Base-by-base conservation (phyloP, 257 asterid species). In the Solanum corneliomulleri region DNA sequence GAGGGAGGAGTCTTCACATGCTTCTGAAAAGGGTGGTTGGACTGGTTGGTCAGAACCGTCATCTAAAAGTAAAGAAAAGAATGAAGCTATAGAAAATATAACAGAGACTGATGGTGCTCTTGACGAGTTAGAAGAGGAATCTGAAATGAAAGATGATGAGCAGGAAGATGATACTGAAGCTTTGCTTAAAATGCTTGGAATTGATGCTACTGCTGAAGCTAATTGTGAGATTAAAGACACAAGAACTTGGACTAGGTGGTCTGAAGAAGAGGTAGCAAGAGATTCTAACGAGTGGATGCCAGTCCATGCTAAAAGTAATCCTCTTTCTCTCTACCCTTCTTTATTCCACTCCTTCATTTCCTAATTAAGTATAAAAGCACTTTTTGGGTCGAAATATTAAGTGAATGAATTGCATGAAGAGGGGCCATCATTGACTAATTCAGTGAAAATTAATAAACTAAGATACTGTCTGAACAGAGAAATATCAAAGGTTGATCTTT, bases 1-100 rank as follows among this genome's bases (percentile, higher is more conserved):
- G 12, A 90, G 11, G n/a, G 99, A 97, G 91, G 98, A 94, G 83
- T 88, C 92, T 60, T 91, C 92, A 10, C 86, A 82, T 68, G 87
- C 88, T 56, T 93, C 86, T 86, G 99, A 95, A 41, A 96, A 94
- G 88, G 98, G 99, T 88, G 98, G 99, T 72, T 97, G 99, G 99
- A 91, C 97, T 29, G 99, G 99, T 88, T 97, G 99, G 99, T 95
- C 94, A 84, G 93, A 96, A 87, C 96, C 95, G 37, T 85, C 85
- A 52, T 91, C 97, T 13, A 89, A 93, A 88, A 89, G 84, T 52
- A 89, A 91, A 88, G 98, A 93, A 82, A 86, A 37, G 56, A 84
- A 60, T 70, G 96, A 90, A 87, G 71, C 86, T 56, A 71, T 89
- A 60, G 96, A 90, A 84, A 90, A 82, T 88, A 70, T 88, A 88